Evolutionary conservation across 2,329 filamentous ascomycete genomes (phyloP), one percentile per base, ranked within the genome.

Genomic region (Cladosporium velox): DNA sequence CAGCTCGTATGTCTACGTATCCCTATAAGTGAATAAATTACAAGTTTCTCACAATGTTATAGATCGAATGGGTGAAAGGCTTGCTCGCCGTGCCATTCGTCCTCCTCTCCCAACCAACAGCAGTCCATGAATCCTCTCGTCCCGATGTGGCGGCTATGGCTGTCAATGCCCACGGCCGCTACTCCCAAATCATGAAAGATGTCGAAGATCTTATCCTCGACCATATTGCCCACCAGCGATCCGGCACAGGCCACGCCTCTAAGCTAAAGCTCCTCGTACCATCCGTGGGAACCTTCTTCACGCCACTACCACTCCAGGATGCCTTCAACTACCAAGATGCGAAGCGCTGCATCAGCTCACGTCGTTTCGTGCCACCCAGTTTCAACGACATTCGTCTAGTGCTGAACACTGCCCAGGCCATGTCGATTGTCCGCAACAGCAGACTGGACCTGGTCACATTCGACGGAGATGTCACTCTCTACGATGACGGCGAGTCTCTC

Each of bases 381-480:
- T 99, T 99, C 85, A 99, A 99, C 80, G 95, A 99, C 76, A 88
- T 99, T 67, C 89, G 95, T 2, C 84, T 97, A 28, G 90, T 96
- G 61, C 87, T 99, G 71, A 99, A 99, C 80, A 95, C 95, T 47
- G 93, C 95, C 21, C 95, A 99, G 79, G 85, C 94, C 67, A 93
- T 97, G 89, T 92, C 92, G 47, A 87, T 98, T n/a, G 90, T 92
- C 18, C 87, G 87, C 28, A 82, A 83, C 54, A 89, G 90, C 26
- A 85, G 87, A 4, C 84, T 97, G 10, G 88, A 95, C 72, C 85
- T 99, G 4, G 90, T 96, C 64, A 99, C 95, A 0, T 99, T 99
- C 76, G 95, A 99, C 78, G 95, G 95, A 79, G 95, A 99, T 79
- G 93, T 99, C 60, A 99, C 95, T 1, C 85, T 99, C 26, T 99